Evolutionary conservation across 2,329 filamentous ascomycete genomes (phyloP).

Genomic region (Talaromyces verruculosus): DNA sequence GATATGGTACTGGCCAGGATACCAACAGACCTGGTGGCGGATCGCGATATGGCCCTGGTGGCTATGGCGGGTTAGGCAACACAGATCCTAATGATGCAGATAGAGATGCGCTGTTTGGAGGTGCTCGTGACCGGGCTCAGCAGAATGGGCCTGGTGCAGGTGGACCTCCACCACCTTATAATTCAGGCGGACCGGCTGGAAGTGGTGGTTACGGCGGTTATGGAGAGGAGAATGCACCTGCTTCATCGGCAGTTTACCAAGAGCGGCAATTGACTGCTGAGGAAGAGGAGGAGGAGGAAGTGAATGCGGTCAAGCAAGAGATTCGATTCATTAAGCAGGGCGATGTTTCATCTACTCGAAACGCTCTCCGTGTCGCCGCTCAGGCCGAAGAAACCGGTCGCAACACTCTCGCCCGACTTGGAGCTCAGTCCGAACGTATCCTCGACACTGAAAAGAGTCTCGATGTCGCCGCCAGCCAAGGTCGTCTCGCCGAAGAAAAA

Average conservation of each 20-base stretch:
- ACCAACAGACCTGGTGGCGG: constrained; percentile 48
- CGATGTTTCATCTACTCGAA: constrained; percentile 70
- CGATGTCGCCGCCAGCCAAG: constrained; percentile 74
- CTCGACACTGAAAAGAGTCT: constrained; percentile 81
- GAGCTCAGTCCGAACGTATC: constrained; percentile 75
- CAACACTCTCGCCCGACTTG: constrained; percentile 70
- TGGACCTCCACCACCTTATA: constrained; percentile 38
- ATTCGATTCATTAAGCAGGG: constrained; percentile 75
- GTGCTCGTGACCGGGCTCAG: constrained; percentile 53
- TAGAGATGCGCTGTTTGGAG: constrained; percentile 60
- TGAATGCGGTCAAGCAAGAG: constrained; percentile 70
- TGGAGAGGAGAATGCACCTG: constrained; percentile 31
- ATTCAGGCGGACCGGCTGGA: constrained; percentile 31
- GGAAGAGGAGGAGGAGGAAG: constrained; percentile 71
- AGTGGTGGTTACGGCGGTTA: constrained; percentile 14
- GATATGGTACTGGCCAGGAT: constrained; percentile 50
- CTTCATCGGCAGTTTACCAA: constrained; percentile 52
- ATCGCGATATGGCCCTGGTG: constrained; percentile 51
- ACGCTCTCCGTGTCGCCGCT: constrained; percentile 66
- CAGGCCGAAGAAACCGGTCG: constrained; percentile 70
- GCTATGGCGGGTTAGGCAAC: constrained; percentile 58
- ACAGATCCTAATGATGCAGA: constrained; percentile 54
- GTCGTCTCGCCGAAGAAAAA: constrained; percentile 73
- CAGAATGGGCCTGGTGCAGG: constrained; percentile 42
- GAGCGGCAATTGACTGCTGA: constrained; percentile 79